Base-by-base conservation (phyloP, 495 filamentous ascomycete genomes). In the Chaetomidium leptoderma region DNA sequence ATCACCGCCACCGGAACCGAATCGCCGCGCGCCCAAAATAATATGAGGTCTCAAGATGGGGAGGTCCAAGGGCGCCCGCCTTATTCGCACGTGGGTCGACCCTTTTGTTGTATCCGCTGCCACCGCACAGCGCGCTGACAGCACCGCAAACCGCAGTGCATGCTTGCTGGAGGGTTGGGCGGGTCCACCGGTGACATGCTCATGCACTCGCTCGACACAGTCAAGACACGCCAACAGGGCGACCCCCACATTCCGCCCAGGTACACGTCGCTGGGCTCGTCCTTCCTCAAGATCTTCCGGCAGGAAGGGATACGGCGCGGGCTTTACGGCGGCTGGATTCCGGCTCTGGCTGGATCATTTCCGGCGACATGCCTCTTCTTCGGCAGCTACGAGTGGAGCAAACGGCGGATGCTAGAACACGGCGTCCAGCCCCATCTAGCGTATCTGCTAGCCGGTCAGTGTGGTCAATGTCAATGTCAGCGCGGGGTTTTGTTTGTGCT, bases 141-240 rank as follows among this genome's bases (percentile, higher is more conserved):
- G 63, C 63, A 53, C 60, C 49, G 16, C 48, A 19, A 27, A 40
- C 46, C 40, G 36, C 66, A 98, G 90, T 87, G 86, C 66, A 97
- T 97, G 92, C 76, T 97, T 58, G 93, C 95, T 13, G 93, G 93
- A 56, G 93, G 92, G 52, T 69, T 89, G 24, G 93, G 93, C 61
- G 93, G 93, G 26, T 90, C 87, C 29, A 92, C 87, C 45, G 93
- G 93, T 50, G 93, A 98, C 72, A 90, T 98, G 82, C 77, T 98
- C 58, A 97, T 98, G 95, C 93, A 98, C 72, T 97, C 92, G 44
- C 81, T 98, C 70, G 93, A 98, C 75, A 98, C 93, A 8, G 93
- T 98, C 53, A 98, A 98, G 74, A 98, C 93, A n/a, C 83, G 93
- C 51, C 93, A 97, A 72, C 93, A 98, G 75, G 93, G 93, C 64